Evolutionary conservation across 106 monocot genomes (phyloP), one percentile per base, ranked within the genome.

Genomic region (Dendrobium chrysotoxum): DNA sequence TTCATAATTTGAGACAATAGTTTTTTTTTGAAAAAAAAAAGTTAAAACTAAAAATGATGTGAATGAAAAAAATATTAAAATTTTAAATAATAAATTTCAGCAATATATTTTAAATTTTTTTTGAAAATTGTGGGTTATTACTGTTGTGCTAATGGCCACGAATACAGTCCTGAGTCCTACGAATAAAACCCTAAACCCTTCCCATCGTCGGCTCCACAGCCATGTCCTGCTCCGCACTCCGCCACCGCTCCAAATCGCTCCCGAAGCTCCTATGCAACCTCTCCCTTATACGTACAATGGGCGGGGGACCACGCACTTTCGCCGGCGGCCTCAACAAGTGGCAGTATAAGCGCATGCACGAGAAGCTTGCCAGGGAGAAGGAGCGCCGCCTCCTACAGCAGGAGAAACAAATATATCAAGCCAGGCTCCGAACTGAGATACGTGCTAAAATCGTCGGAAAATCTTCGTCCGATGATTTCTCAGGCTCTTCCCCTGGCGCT

Each of bases 301-400:
- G 97, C 74, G 90, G 97, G 28, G 97, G 94, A 2, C 97, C 94
- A 47, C 85, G 97, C 28, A 97, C 97, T 28, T 97, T 97, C 80
- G 90, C 94, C 7, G 94, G 94, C 1, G 97, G 97, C 65, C 86
- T 94, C 80, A 85, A 81, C 84, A 98, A 98, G 85, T 98, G 97
- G 97, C 94, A 98, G 86, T 89, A 94, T 88, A 91, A 91, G 84
- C 94, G 97, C 35, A 92, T 98, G 97, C 97, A 98, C 86, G 94
- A 98, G 91, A 98, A 98, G 89, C 79, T 92, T 21, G 97, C 97
- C 26, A 79, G 86, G 30, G 89, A 91, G 53, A 98, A 98, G 85
- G 90, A 94, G 78, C 83, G 82, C 45, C 84, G 80, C 40, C 89
- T 98, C 41, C 89, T 98, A 44, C 74, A 91, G 20, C 87, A 92